Percentiles rank a stretch among this genome's conserved stretches.
phyloP scores from a whole-genome alignment of 2,329 filamentous ascomycete species.

The Ilyonectria destructans region DNA sequence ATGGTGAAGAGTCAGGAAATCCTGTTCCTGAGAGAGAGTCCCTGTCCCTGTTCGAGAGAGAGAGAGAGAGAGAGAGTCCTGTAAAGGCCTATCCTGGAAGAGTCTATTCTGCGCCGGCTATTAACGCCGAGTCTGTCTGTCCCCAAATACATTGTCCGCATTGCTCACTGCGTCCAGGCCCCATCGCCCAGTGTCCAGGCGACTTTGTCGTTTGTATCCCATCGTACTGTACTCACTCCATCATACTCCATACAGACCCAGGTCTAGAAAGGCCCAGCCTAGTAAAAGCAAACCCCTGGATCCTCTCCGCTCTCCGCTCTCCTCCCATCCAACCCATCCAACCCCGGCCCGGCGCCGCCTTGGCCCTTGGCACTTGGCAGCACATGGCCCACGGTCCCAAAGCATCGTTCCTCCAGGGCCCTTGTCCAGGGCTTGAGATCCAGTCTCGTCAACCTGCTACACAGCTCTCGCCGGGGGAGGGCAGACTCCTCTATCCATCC shows the following conservation, averaged over 20 bases:
- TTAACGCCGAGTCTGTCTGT: no score
- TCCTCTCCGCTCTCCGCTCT: neutral
- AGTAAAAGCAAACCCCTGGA: neutral
- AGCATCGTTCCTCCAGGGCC: neutral
- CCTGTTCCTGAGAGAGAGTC: no score
- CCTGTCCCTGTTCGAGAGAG: no score
- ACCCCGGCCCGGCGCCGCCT: slow-evolving; percentile 11
- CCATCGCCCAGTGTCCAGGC: neutral
- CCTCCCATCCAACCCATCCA: neutral
- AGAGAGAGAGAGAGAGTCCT: no score
- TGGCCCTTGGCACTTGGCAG: slow-evolving; percentile 9
- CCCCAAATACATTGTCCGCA: no score
- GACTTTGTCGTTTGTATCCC: neutral
- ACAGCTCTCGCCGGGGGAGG: neutral
- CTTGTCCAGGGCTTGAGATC: neutral
- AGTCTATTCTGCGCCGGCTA: no score
- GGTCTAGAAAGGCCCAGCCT: neutral
- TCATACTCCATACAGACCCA: neutral
- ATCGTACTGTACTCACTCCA: no score
- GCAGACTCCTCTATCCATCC: neutral
- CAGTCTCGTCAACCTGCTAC: neutral
- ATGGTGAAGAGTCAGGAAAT: no score
- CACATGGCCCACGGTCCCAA: neutral
- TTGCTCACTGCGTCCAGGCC: no score
- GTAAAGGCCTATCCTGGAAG: no score